phyloP scores from a whole-genome alignment of 257 asterid genomes.

The Marsdenia floribunda region DNA sequence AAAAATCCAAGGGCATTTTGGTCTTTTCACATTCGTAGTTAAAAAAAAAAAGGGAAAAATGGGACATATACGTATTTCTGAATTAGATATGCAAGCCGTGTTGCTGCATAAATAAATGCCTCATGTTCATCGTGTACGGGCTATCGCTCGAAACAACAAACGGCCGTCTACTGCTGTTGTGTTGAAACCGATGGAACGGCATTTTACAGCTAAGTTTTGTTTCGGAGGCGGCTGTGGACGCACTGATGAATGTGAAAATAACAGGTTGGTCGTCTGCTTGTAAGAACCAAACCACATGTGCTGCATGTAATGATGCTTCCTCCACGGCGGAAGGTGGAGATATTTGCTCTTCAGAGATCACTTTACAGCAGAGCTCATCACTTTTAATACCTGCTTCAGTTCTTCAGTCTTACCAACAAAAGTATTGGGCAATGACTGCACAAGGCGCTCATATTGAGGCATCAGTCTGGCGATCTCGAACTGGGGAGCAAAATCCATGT shows the following conservation, averaged over 20 bases:
- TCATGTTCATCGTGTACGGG: constrained; percentile 40
- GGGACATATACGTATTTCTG: too few relatives aligned
- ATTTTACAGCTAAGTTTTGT: constrained; percentile 28
- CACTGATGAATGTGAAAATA: constrained; percentile 24
- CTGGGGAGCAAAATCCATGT: constrained; percentile 57
- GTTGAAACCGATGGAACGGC: constrained; percentile 66
- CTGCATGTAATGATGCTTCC: constrained; percentile 76
- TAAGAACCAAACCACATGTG: constrained; percentile 66
- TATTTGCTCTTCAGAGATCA: constrained; percentile 58
- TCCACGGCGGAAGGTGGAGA: constrained; percentile 73
- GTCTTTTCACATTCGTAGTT: too few relatives aligned
- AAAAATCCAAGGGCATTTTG: too few relatives aligned
- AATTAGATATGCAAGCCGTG: too few relatives aligned
- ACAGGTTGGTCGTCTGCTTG: constrained; percentile 46
- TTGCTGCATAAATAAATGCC: too few relatives aligned
- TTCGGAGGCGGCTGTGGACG: constrained; percentile 16
- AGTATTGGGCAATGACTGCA: constrained; percentile 38
- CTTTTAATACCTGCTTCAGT: constrained; percentile 48
- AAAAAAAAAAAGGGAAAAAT: too few relatives aligned
- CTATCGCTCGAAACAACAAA: constrained; percentile 26
- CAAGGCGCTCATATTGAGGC: constrained; percentile 33
- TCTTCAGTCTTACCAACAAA: constrained; percentile 55
- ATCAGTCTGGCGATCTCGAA: constrained; percentile 79
- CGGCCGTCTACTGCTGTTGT: constrained; percentile 34
- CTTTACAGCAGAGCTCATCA: constrained; percentile 52